phyloP scores from a whole-genome alignment of 108 stramenopile genomes.

The Nitzschia palea region DNA sequence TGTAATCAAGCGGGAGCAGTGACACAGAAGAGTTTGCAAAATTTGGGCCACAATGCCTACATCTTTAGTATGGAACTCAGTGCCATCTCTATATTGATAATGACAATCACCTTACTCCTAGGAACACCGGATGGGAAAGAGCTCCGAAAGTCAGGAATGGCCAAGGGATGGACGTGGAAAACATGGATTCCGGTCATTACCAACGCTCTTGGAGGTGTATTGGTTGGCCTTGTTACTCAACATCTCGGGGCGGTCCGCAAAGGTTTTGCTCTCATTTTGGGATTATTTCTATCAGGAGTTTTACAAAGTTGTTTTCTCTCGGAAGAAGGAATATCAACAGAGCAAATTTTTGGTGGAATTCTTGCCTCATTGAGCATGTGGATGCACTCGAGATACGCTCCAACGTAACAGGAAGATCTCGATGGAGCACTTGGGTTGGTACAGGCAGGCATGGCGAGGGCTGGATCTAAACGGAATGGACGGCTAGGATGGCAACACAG shows the following conservation, averaged over 20 bases:
- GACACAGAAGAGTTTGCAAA: conserved; percentile 76
- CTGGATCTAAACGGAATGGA: no score
- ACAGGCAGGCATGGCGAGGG: no score
- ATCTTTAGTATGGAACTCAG: conserved; percentile 81
- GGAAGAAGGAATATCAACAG: conserved; percentile 38
- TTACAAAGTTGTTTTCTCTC: conserved; percentile 37
- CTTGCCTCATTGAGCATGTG: conserved; percentile 59
- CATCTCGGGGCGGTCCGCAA: conserved; percentile 80
- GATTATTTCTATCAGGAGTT: conserved; percentile 66
- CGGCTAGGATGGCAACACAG: no score
- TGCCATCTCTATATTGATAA: conserved; percentile 48
- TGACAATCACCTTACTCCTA: conserved; percentile 38
- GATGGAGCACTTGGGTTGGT: no score
- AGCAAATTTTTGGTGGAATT: conserved; percentile 56
- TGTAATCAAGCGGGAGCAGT: conserved; percentile 59
- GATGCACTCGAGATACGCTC: conserved; percentile 54
- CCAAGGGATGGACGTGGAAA: conserved; percentile 52
- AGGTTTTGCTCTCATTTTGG: conserved; percentile 83
- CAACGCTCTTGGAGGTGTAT: conserved; percentile 82
- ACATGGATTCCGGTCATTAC: conserved; percentile 69
- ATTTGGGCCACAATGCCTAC: conserved; percentile 42
- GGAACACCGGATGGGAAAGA: conserved; percentile 46
- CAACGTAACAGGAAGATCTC: not conserved
- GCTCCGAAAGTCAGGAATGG: conserved; percentile 27
- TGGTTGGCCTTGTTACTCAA: conserved; percentile 89